phyloP scores from a whole-genome alignment of 805 yeast genomes.

The Blastobotrys chiropterorum region DNA sequence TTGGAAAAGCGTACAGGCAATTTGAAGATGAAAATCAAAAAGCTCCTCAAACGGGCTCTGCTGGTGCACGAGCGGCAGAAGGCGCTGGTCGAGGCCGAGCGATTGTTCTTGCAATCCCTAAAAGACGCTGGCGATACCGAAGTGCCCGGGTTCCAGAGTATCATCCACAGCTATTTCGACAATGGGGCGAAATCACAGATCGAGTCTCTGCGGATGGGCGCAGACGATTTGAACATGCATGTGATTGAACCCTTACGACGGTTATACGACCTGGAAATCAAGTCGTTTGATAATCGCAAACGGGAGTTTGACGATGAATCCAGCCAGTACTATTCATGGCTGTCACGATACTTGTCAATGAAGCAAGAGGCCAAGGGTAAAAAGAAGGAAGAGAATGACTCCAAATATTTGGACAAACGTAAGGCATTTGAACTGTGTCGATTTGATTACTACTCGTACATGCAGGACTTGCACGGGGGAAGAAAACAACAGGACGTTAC shows the following conservation, averaged over 20 bases:
- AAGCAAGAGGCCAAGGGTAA: constrained; percentile 28
- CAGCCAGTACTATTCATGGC: constrained; percentile 39
- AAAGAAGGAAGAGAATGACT: constrained; percentile 29
- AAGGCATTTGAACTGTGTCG: constrained; percentile 36
- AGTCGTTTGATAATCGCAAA: constrained; percentile 34
- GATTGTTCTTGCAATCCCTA: constrained; percentile 29
- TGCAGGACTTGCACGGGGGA: constrained; percentile 38
- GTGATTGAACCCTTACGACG: constrained; percentile 35
- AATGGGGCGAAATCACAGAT: constrained; percentile 20
- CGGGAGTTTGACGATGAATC: constrained; percentile 41
- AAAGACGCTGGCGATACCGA: constrained; percentile 27
- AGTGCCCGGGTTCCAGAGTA: constrained; percentile 27
- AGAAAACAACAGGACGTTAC: constrained; percentile 36
- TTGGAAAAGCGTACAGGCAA: constrained; percentile 33
- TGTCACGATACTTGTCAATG: constrained; percentile 36
- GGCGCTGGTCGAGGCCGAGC: constrained; percentile 30
- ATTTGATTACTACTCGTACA: constrained; percentile 36
- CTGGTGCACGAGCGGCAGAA: constrained; percentile 29
- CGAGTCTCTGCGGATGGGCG: constrained; percentile 15
- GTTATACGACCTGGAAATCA: constrained; percentile 38
- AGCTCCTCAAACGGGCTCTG: constrained; percentile 32
- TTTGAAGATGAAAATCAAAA: constrained; percentile 32
- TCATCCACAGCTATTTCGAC: constrained; percentile 28
- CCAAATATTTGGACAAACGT: constrained; percentile 36
- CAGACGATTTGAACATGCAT: constrained; percentile 27